A percentile compares a stretch with the other conserved stretches of the same genome.
Evolutionary conservation across 371 early-diverging fungal genomes (phyloP).

Genomic region (Aphelidium insulamus): DNA sequence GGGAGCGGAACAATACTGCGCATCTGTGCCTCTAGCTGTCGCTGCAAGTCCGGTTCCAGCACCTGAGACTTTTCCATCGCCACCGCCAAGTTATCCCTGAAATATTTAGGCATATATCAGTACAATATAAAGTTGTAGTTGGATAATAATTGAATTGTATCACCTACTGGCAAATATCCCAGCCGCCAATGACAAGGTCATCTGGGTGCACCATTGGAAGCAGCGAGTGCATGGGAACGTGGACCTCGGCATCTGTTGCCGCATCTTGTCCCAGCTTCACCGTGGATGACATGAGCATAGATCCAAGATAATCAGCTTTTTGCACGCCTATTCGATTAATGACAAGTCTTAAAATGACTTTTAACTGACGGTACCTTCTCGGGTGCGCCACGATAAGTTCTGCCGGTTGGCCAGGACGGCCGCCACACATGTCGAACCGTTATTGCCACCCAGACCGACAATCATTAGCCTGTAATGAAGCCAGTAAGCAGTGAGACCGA

Average conservation of each 20-base stretch:
- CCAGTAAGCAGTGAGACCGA: not conserved
- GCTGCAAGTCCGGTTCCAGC: slow-evolving; percentile 81
- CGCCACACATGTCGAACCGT: slow-evolving; percentile 89
- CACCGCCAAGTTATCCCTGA: slow-evolving; percentile 50
- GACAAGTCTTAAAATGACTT: no score
- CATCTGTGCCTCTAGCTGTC: slow-evolving; percentile 64
- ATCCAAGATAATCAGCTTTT: slow-evolving; percentile 84
- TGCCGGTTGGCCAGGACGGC: slow-evolving; percentile 77
- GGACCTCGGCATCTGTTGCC: slow-evolving; percentile 59
- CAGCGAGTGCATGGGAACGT: slow-evolving; percentile 67
- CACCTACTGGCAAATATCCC: slow-evolving; percentile 98
- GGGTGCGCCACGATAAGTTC: slow-evolving; percentile 71
- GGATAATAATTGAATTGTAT: no score
- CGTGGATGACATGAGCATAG: slow-evolving; percentile 83
- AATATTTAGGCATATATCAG: no score
- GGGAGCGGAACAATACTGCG: slow-evolving; percentile 56
- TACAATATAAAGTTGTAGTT: no score
- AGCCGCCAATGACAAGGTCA: slow-evolving; percentile 84
- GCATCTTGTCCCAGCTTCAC: slow-evolving; percentile 58
- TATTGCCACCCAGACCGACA: slow-evolving; percentile 97
- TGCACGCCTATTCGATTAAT: no score
- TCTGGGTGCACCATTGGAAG: slow-evolving; percentile 90
- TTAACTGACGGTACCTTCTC: no score
- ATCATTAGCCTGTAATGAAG: slow-evolving; percentile 63
- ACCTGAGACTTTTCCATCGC: slow-evolving; percentile 85